Percentiles rank a stretch among this genome's conserved stretches.
Conservation (phyloP, 2,329 filamentous ascomycete species). For the Zelopaecilomyces penicillatus region DNA sequence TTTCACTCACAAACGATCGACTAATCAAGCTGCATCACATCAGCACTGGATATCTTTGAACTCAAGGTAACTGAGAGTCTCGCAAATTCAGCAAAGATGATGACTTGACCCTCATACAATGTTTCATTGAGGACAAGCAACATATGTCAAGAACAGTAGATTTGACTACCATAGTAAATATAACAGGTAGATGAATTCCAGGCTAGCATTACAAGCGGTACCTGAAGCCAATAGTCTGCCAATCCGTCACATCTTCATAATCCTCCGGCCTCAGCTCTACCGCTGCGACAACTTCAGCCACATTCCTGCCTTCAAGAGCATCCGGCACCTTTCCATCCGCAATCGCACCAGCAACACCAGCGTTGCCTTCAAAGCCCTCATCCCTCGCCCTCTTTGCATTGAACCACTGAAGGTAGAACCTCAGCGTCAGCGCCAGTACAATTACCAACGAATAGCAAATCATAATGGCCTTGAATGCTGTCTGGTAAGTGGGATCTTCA, state of each 20-base stretch:
- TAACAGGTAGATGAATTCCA: too few species aligned
- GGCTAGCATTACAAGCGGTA: slow-evolving; percentile 37
- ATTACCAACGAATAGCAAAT: slow-evolving; percentile 47
- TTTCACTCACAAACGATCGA: too few species aligned
- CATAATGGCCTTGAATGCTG: slow-evolving; percentile 47
- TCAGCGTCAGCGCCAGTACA: slow-evolving; percentile 32
- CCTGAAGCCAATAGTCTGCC: slow-evolving; percentile 49
- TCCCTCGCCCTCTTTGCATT: slow-evolving; percentile 33
- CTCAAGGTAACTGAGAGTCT: too few species aligned
- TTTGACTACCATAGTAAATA: too few species aligned
- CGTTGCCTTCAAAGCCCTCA: slow-evolving; percentile 38
- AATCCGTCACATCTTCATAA: slow-evolving; percentile 52
- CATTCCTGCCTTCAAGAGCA: slow-evolving; percentile 14
- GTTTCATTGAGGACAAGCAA: too few species aligned
- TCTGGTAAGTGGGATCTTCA: slow-evolving; percentile 44
- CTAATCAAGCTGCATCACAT: too few species aligned
- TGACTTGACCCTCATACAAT: too few species aligned
- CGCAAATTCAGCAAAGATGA: too few species aligned
- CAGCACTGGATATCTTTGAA: too few species aligned
- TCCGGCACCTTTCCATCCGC: slow-evolving; percentile 27
- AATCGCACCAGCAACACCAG: slow-evolving; percentile 32
- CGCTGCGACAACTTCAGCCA: slow-evolving; percentile 23
- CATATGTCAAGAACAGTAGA: too few species aligned
- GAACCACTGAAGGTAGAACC: slow-evolving; percentile 37
- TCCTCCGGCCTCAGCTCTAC: slow-evolving; percentile 34